These are phyloP conservation scores for Gonium pectorale DNA, from an alignment of 139 green algal species.

Conservation along the genomic window DNA sequence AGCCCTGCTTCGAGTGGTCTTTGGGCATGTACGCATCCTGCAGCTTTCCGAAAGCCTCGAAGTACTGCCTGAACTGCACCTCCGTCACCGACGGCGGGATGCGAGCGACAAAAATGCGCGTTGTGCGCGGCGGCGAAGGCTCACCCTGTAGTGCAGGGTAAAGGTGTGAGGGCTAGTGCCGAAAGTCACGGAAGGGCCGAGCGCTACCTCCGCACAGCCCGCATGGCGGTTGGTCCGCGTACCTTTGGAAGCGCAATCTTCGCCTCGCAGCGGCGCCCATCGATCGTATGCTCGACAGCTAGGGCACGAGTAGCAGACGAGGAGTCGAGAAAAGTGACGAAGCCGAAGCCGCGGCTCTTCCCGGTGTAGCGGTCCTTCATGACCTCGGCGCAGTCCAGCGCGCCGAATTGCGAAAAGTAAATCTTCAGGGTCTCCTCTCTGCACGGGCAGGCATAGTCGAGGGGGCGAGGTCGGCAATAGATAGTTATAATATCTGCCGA, in stretches of 20 bases:
- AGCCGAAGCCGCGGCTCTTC: slow-evolving; percentile 72
- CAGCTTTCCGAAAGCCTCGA: slow-evolving; percentile 86
- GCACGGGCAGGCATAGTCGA: neutral
- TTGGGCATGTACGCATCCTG: slow-evolving; percentile 93
- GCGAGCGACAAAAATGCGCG: slow-evolving; percentile 90
- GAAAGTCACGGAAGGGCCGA: no score
- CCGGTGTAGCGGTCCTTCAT: slow-evolving; percentile 83
- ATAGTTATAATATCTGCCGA: no score
- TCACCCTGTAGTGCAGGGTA: slow-evolving; percentile 49
- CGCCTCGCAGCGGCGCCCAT: slow-evolving; percentile 81
- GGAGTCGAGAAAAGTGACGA: slow-evolving; percentile 70
- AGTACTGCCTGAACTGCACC: slow-evolving; percentile 84
- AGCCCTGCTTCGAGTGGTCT: slow-evolving; percentile 82
- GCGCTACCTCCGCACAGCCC: no score
- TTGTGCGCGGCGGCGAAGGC: slow-evolving; percentile 63
- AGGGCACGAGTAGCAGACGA: slow-evolving; percentile 61
- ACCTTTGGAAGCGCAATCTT: slow-evolving; percentile 86
- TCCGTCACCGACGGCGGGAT: slow-evolving; percentile 86
- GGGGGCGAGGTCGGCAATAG: no score
- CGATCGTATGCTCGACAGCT: slow-evolving; percentile 71
- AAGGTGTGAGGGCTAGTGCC: neutral
- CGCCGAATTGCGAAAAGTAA: slow-evolving; percentile 84
- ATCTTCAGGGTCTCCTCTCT: slow-evolving; percentile 76
- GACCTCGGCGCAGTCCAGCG: slow-evolving; percentile 78
- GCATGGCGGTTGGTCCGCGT: neutral